Percentiles rank a stretch among this genome's conserved stretches.
These are phyloP conservation scores for Monotropa hypopitys DNA, from an alignment of 179 eudicot species.

Conservation along the genomic window DNA sequence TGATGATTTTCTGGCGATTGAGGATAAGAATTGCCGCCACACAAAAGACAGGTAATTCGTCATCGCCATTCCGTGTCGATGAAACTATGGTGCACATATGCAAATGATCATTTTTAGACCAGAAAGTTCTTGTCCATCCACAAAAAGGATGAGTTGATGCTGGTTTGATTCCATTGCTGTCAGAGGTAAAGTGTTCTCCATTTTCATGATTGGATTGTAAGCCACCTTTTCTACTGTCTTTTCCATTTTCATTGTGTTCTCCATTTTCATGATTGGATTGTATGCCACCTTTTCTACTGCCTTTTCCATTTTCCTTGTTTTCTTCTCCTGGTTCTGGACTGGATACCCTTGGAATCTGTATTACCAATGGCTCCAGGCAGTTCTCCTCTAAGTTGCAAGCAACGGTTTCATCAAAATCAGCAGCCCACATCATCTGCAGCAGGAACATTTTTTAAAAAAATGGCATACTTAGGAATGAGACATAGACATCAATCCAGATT, in stretches of 20 bases:
- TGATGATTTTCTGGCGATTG: slow-evolving; percentile 74
- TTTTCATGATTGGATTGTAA: slow-evolving; percentile 30
- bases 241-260: slow-evolving; percentile 30
- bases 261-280: slow-evolving; percentile 29
- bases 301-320: slow-evolving; percentile 27
- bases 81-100: slow-evolving; percentile 30
- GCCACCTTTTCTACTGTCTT: slow-evolving; percentile 30
- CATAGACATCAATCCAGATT: neutral
- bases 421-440: slow-evolving; percentile 99
- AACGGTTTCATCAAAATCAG: slow-evolving; percentile 81
- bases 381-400: slow-evolving; percentile 45
- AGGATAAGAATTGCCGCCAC: slow-evolving; percentile 85
- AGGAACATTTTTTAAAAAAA: neutral
- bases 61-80: slow-evolving; percentile 52
- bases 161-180: slow-evolving; percentile 42
- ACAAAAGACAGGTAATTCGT: slow-evolving; percentile 81
- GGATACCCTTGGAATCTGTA: slow-evolving; percentile 55
- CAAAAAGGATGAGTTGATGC: slow-evolving; percentile 59
- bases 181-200: slow-evolving; percentile 34
- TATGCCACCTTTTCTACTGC: slow-evolving; percentile 32
- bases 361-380: slow-evolving; percentile 64
- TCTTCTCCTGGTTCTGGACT: slow-evolving; percentile 39
- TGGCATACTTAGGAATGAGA: neutral
- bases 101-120: slow-evolving; percentile 63
- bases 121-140: slow-evolving; percentile 67